phyloP scores from a whole-genome alignment of 306 rosid genomes.

The Rosa lucieae region DNA sequence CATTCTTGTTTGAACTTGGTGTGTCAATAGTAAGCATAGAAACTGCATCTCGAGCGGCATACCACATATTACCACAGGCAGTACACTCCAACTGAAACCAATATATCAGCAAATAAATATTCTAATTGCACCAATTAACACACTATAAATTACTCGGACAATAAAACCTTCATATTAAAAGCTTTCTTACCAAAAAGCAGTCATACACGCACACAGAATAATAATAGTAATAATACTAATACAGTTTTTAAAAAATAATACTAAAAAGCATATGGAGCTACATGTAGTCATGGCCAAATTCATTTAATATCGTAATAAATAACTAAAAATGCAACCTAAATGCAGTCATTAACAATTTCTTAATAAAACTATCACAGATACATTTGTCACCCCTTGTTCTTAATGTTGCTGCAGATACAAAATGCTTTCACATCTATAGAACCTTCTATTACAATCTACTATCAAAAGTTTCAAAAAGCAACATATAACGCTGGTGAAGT shows the following conservation, averaged over 20 bases:
- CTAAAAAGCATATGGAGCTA: neutral
- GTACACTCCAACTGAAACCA: conserved; percentile 82
- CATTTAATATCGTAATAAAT: neutral
- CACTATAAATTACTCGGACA: neutral
- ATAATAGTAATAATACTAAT: neutral
- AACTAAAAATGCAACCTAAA: neutral
- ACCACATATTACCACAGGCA: conserved; percentile 90
- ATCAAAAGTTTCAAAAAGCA: neutral
- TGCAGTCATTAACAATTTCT: neutral
- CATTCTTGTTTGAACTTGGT: conserved; percentile 41
- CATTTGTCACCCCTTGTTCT: neutral
- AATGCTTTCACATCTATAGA: neutral
- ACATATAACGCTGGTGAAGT: neutral
- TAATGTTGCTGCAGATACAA: neutral
- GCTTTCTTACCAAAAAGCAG: neutral
- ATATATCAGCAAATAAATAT: conserved; percentile 20
- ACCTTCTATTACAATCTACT: neutral
- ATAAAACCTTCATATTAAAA: neutral
- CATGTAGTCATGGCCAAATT: neutral
- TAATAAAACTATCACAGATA: neutral
- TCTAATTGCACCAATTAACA: neutral
- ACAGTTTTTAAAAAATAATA: neutral
- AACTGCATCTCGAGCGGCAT: conserved; percentile 78
- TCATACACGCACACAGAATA: too few species aligned
- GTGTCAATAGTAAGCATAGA: conserved; percentile 62